phyloP scores from a whole-genome alignment of 1,284 basidiomycete species.

The Puccinia hordei region DNA sequence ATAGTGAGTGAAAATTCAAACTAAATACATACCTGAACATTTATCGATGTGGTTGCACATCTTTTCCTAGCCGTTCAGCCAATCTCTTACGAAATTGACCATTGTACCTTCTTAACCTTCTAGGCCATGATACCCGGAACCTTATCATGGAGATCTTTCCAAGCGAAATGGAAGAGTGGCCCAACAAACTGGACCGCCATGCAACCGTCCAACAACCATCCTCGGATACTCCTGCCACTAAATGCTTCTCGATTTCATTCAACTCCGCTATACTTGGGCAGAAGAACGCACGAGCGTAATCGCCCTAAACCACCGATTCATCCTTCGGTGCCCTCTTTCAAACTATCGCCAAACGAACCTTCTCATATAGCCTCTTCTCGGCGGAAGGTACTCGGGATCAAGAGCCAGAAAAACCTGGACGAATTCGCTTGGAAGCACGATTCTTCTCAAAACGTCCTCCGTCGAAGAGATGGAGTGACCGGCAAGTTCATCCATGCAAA shows the following conservation, averaged over 20 bases:
- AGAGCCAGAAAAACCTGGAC: slow-evolving; percentile 34
- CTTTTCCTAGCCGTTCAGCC: too few relatives aligned
- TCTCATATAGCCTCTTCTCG: slow-evolving; percentile 28
- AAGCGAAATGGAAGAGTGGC: neutral
- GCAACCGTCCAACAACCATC: neutral
- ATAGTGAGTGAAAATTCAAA: neutral
- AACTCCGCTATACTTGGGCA: neutral
- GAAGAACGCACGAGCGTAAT: slow-evolving; percentile 38
- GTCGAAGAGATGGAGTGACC: slow-evolving; percentile 43
- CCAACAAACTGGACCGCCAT: neutral
- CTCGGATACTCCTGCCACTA: neutral
- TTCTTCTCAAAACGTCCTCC: slow-evolving; percentile 40
- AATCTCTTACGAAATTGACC: too few relatives aligned
- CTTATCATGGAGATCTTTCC: neutral
- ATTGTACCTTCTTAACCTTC: too few relatives aligned
- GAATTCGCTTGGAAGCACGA: slow-evolving; percentile 50
- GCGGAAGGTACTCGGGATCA: slow-evolving; percentile 44
- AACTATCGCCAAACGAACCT: slow-evolving; percentile 33
- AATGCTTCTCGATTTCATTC: slow-evolving; percentile 41
- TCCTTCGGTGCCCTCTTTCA: slow-evolving; percentile 47
- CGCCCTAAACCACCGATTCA: slow-evolving; percentile 46
- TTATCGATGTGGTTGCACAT: too few relatives aligned
- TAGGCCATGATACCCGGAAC: neutral
- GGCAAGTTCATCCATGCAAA: slow-evolving; percentile 50
- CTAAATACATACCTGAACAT: neutral